Evolutionary conservation across 2,329 filamentous ascomycete genomes (phyloP).

Genomic region (Sarocladiaceae sp.): DNA sequence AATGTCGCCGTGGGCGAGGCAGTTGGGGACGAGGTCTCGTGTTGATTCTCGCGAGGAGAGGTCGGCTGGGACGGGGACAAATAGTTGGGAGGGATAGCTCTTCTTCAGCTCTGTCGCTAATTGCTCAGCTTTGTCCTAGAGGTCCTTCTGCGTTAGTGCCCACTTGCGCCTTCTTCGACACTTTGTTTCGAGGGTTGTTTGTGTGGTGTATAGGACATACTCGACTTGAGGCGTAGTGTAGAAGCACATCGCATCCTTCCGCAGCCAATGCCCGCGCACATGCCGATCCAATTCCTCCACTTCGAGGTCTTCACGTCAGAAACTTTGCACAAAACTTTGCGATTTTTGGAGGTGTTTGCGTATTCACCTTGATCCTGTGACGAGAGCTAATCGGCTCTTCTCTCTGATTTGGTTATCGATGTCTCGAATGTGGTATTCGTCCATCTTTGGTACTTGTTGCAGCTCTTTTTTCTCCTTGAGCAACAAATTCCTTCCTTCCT

Average conservation of each 20-base stretch:
- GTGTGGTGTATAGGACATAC: constrained; percentile 15
- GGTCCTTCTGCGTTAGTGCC: background rate
- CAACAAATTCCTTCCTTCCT: no score
- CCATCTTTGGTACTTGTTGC: background rate
- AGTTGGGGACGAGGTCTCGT: constrained; percentile 17
- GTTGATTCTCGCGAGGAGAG: constrained; percentile 22
- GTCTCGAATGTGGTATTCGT: background rate
- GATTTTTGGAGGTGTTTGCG: no score
- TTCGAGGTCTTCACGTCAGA: constrained; percentile 12
- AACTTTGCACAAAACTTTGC: background rate
- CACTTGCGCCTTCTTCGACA: background rate
- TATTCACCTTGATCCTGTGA: constrained; percentile 29
- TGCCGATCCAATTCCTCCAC: constrained; percentile 30
- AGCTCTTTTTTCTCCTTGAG: no score
- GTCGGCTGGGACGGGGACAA: constrained; percentile 22
- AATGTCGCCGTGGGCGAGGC: constrained; percentile 16
- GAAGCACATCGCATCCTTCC: constrained; percentile 29
- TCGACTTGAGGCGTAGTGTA: constrained; percentile 29
- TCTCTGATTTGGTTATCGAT: background rate
- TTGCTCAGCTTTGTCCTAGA: constrained; percentile 25
- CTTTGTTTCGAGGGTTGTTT: background rate
- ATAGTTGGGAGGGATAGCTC: constrained; percentile 22
- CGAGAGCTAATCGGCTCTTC: constrained; percentile 25
- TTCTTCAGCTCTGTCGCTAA: constrained; percentile 21
- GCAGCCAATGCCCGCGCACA: constrained; percentile 27